Conservation (phyloP, 208 protist genomes). For the Trypanosoma mega region DNA sequence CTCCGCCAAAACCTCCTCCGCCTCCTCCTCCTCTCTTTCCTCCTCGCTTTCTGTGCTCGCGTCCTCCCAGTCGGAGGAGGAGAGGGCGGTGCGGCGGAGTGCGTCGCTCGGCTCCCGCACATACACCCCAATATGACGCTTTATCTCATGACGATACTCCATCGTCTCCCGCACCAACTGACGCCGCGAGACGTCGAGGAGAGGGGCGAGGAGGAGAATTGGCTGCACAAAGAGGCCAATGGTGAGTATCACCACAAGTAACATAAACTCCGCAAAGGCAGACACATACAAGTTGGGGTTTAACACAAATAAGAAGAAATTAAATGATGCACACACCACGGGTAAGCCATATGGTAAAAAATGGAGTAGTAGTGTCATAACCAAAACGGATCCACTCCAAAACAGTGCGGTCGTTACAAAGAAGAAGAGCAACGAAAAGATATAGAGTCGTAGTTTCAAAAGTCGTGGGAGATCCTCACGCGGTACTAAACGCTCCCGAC, state of each 20-base stretch:
- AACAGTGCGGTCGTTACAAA: constrained; percentile 31
- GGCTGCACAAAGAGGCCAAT: constrained; percentile 5
- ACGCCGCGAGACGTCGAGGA: constrained; percentile 3
- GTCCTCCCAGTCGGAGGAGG: no score
- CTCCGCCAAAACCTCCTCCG: no score
- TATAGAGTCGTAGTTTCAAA: constrained; percentile 35
- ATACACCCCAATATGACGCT: constrained; percentile 26
- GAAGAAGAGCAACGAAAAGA: constrained; percentile 63
- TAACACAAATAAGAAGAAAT: constrained; percentile 24
- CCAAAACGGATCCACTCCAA: constrained; percentile 42
- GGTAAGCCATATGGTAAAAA: constrained; percentile 18
- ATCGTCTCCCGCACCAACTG: constrained; percentile 28
- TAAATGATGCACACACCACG: constrained; percentile 17
- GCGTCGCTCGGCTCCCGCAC: no score
- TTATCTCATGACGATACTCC: constrained; percentile 18
- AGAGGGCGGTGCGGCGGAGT: no score
- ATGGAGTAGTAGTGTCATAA: constrained; percentile 20
- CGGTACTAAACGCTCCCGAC: constrained; percentile 42
- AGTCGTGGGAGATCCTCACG: constrained; percentile 25
- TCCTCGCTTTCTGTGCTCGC: not conserved
- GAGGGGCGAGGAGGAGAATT: not conserved
- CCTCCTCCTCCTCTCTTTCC: no score
- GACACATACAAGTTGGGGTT: constrained; percentile 12
- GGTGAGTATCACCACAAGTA: constrained; percentile 15
- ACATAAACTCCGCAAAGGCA: constrained; percentile 8